Evolutionary conservation across 1,284 basidiomycete genomes (phyloP), one percentile per base, ranked within the genome.

Genomic region (Calocybe gambosa): DNA sequence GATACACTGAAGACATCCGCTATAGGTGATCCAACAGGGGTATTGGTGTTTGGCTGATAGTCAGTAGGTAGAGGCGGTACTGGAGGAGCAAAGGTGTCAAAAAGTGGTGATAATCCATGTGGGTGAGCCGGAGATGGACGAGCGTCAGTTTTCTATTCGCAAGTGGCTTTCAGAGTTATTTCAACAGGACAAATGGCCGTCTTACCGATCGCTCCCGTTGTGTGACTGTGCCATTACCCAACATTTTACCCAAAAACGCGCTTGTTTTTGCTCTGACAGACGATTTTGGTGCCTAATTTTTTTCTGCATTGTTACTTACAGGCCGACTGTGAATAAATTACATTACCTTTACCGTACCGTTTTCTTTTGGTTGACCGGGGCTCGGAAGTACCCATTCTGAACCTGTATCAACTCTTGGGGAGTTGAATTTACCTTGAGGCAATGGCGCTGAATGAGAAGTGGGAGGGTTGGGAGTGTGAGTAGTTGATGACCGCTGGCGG

Each of bases 201-300:
- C 82, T 60, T 65, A 88, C 85, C 46, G 78, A 80, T 67, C 82
- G 78, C 61, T 88, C 85, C 45, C 83, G 74, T 9, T 77, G 68
- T 25, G 70, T 75, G 25, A 49, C 49, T 41, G 40, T 69, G 18
- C 52, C 73, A 53, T 80, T 74, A 1, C 84, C 84, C 34, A 84
- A 64, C 79, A 89, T 82, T 61, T 82, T 88, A 1, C 85, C 85
- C 51, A 84, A 69, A 58, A 89, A 82, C 34, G 84, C 85, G 54
- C 76, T 85, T 16, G 85, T 87, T 62, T 88, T 89, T 34, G 78
- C 74, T 47, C 85, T 69, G 42, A 89, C 79, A 7, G 86, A 80
- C 10, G 75, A 74, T 62, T 78, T 85, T 12, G 66, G 57, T 12
- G 62, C 53, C 78, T 82, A 16, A 15, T 15, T 3, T 29, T 3